phyloP scores from a whole-genome alignment of 768 basidiomycete species.

The Scleroderma citrinum region DNA sequence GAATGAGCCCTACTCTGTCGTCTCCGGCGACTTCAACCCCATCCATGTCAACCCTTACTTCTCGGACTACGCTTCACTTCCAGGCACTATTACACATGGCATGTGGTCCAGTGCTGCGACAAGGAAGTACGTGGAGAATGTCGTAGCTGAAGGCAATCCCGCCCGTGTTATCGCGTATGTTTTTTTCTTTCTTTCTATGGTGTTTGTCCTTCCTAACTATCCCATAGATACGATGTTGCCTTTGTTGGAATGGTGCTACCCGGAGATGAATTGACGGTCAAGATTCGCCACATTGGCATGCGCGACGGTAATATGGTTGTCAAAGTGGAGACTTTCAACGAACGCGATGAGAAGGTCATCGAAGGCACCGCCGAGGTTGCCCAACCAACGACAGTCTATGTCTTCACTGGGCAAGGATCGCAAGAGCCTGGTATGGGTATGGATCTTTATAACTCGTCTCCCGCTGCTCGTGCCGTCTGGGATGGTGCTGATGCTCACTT shows the following conservation, averaged over 20 bases:
- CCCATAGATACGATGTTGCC: slow-evolving; percentile 76
- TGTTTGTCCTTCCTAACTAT: slow-evolving; percentile 1
- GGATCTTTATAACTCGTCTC: slow-evolving; percentile 91
- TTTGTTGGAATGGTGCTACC: slow-evolving; percentile 98
- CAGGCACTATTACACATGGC: slow-evolving; percentile 96
- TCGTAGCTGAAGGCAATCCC: slow-evolving; percentile 89
- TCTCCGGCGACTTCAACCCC: slow-evolving; percentile 98
- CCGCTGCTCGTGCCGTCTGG: slow-evolving; percentile 96
- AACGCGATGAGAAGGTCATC: slow-evolving; percentile 84
- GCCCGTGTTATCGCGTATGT: slow-evolving; percentile 85
- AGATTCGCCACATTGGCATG: slow-evolving; percentile 88
- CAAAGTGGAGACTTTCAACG: slow-evolving; percentile 80
- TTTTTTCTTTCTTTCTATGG: slow-evolving; percentile 1
- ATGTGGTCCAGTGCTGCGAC: slow-evolving; percentile 97
- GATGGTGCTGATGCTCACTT: slow-evolving; percentile 93
- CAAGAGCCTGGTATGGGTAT: slow-evolving; percentile 99
- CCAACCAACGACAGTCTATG: slow-evolving; percentile 89
- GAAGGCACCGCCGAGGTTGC: slow-evolving; percentile 90
- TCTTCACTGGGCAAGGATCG: slow-evolving; percentile 98
- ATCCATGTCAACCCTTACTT: slow-evolving; percentile 99
- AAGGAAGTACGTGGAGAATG: slow-evolving; percentile 85
- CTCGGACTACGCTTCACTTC: slow-evolving; percentile 86
- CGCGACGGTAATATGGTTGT: slow-evolving; percentile 90
- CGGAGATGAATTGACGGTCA: slow-evolving; percentile 79
- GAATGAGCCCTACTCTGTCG: slow-evolving; percentile 92